A percentile compares a stretch with the other conserved stretches of the same genome.
Conservation (phyloP, 2,329 filamentous ascomycete genomes). For the Ceratocystis albifundus region DNA sequence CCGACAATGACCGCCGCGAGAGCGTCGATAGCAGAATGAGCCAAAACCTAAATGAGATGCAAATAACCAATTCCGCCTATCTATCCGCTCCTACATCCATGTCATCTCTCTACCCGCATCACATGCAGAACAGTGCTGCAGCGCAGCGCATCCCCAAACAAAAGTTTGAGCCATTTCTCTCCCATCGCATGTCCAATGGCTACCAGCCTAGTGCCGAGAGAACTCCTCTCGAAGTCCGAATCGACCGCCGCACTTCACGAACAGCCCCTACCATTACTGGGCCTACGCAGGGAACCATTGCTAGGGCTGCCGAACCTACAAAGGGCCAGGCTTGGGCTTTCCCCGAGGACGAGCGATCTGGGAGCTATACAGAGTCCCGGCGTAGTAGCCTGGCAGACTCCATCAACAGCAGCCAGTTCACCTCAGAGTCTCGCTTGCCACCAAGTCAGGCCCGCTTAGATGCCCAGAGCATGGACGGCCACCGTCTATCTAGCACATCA, state of each 20-base stretch:
- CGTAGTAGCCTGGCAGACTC: conserved; percentile 68
- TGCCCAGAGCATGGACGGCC: conserved; percentile 37
- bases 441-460: conserved; percentile 61
- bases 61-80: conserved; percentile 41
- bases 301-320: conserved; percentile 60
- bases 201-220: conserved; percentile 51
- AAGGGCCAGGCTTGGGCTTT: conserved; percentile 80
- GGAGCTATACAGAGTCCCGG: conserved; percentile 43
- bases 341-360: conserved; percentile 52
- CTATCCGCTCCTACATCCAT: conserved; percentile 27
- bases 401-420: conserved; percentile 67
- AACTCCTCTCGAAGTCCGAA: conserved; percentile 37
- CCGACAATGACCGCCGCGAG: conserved; percentile 45
- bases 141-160: conserved; percentile 53
- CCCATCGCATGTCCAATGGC: conserved; percentile 52
- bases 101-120: conserved; percentile 59
- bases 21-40: conserved; percentile 73
- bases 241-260: conserved; percentile 41
- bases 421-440: conserved; percentile 59
- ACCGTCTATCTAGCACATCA: conserved; percentile 38
- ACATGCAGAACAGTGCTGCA: conserved; percentile 65
- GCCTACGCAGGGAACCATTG: conserved; percentile 53
- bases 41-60: conserved; percentile 56
- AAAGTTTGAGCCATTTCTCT: conserved; percentile 41
- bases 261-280: conserved; percentile 68